Evolutionary conservation across 495 filamentous ascomycete species (phyloP), one percentile per base, ranked within the genome.

Genomic region (Talaromyces proteolyticus): DNA sequence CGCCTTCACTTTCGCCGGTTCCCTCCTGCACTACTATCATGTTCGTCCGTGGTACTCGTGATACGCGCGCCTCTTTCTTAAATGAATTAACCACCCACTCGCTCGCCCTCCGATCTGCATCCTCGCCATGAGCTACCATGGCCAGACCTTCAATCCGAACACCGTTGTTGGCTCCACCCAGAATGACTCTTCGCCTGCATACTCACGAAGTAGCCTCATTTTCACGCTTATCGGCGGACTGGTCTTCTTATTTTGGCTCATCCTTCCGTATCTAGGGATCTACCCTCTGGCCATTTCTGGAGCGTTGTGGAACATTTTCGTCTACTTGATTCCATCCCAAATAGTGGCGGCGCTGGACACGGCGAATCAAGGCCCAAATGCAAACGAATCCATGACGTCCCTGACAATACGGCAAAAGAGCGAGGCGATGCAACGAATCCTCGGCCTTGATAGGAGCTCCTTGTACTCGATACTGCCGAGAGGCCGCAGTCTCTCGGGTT

Each of bases 401-500:
- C 23, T 29, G 56, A 1, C 44, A n/a, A 63, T 60, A 10, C 56
- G 66, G 22, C 53, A 51, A 6, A 94, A 92, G 63, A 85, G 78
- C 58, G 81, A 87, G 52, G 74, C 78, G 6, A 75, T 92, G 66
- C 69, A 76, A 56, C 79, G 80, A 39, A 74, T 89, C 41, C 58
- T 93, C 36, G 81, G 87, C 0, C 59, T 91, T 47, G 79, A 86
- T 44, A 76, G 68, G 11, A 38, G 25, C 22, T 70, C 74, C 16
- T 61, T 85, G 10, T 69, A 76, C 21, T 66, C 74, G 17, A 64
- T 79, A 34, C 66, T 83, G 2, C 66, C 69, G 44, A 68, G 67
- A 6, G 64, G 73, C 3, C 62, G 69, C 39, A 64, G 67, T 6
- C 47, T 78, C 11, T 60, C 78, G 44, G 64, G 65, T 3, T 45